These are phyloP conservation scores for Setomelanomma holmii DNA, from an alignment of 2,329 filamentous ascomycete genomes.

Conservation along the genomic window DNA sequence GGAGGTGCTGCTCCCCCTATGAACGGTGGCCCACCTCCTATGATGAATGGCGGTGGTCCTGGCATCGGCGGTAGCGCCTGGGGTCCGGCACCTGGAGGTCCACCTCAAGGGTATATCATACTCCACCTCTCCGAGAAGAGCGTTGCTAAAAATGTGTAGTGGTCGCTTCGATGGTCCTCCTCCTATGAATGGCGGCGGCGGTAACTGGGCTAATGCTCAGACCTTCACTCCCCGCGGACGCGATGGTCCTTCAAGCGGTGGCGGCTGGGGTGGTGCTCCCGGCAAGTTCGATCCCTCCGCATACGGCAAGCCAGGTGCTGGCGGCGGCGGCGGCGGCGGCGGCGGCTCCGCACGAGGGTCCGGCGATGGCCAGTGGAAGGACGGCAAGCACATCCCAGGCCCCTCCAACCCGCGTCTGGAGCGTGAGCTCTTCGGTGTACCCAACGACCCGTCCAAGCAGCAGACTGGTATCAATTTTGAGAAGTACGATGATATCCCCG, in stretches of 20 bases:
- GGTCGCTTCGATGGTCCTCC: constrained; percentile 42
- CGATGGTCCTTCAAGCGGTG: constrained; percentile 37
- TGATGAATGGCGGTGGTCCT: constrained; percentile 60
- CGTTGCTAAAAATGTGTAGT: constrained; percentile 31
- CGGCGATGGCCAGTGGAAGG: constrained; percentile 94
- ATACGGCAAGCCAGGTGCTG: constrained; percentile 62
- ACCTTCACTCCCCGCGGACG: constrained; percentile 62
- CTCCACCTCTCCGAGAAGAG: background rate
- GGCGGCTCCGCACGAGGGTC: constrained; percentile 74
- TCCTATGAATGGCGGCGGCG: constrained; percentile 62
- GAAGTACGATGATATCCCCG: constrained; percentile 99
- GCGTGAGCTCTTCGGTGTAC: constrained; percentile 91
- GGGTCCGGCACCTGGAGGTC: constrained; percentile 48
- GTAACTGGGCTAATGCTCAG: constrained; percentile 64
- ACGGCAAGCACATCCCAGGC: constrained; percentile 94
- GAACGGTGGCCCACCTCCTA: constrained; percentile 46
- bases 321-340: constrained; percentile 59
- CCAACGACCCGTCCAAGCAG: constrained; percentile 93
- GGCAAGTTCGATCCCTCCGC: constrained; percentile 68
- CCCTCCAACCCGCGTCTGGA: constrained; percentile 87
- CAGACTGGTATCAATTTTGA: constrained; percentile 99
- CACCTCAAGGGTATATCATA: constrained; percentile 28
- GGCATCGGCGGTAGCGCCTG: constrained; percentile 69
- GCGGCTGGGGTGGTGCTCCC: constrained; percentile 50
- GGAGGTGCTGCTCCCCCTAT: constrained; percentile 48